Base-by-base conservation (phyloP, 371 early-diverging fungal species). In the Saksenaea vasiformis region DNA sequence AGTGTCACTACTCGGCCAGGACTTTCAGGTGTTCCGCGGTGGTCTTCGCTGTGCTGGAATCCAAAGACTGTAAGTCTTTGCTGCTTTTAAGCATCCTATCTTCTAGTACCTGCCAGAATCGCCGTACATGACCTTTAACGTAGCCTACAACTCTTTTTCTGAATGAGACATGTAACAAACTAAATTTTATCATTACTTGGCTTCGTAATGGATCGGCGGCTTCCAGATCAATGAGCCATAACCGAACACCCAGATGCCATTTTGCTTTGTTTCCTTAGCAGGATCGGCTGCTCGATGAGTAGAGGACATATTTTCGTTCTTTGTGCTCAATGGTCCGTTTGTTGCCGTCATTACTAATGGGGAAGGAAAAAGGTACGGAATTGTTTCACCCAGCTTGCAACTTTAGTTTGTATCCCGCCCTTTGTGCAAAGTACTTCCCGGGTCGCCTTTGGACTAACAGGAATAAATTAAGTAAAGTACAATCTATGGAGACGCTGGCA, bases 1-100 rank as follows among this genome's bases (percentile, higher is more conserved):
- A 97, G 73, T 2, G 98, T 96, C 8, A 94, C 95, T 0, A 97
- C 97, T 37, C 95, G 83, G 15, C 98, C 98, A 0, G 96, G 96
- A 8, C 79, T 72, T 35, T 85, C 85, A 8, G 86, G 87, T 1
- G 93, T 93, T 5, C 97, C 98, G 26, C 98, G 87, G 78, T 97
- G 98, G 75, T 97, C 98, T 59, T 86, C 90, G 56, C 91, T 91
- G 37, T 90, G 87, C 83, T 85, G 68, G 34, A 31, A 56, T n/a
- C 53, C 24, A 56, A 39, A 31, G 37, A 22, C 31, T 58, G n/a
- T 43, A 22, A 39, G 35, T 17, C 5, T 44, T 28, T 39, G 31
- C n/a, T 38, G 3, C 37, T 17, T 34, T 27, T 7, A 22, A 2
- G 47, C 15, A 51, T 8, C 5, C 71, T 26, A 55, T 13, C 8